A percentile compares a stretch with the other conserved stretches of the same genome.
These are phyloP conservation scores for Moesziomyces sp. DNA, from an alignment of 1,284 basidiomycete species.

Conservation along the genomic window DNA sequence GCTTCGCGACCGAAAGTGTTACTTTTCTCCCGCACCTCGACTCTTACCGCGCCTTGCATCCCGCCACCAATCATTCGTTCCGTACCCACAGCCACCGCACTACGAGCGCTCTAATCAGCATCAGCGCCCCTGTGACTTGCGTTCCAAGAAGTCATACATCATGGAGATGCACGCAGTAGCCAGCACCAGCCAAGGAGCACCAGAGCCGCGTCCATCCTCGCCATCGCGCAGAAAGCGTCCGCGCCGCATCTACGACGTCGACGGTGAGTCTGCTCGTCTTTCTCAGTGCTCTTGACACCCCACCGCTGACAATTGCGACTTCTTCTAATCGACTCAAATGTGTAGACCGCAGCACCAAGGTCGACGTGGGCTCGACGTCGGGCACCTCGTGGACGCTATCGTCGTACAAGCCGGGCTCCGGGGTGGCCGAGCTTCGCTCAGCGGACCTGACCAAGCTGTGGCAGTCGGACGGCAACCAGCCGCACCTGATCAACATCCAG, in stretches of 20 bases:
- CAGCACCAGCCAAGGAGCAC: constrained; percentile 15
- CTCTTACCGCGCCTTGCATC: no score
- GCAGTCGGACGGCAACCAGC: constrained; percentile 99
- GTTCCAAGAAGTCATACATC: no score
- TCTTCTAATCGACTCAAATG: not conserved
- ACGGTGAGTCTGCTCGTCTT: constrained; percentile 13
- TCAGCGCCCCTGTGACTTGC: no score
- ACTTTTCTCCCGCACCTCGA: no score
- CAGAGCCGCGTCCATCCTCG: constrained; percentile 4
- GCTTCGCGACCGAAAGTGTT: no score
- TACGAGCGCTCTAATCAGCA: no score
- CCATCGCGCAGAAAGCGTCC: constrained; percentile 14
- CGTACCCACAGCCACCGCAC: no score
- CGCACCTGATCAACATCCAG: constrained; percentile 92
- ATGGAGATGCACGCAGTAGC: constrained; percentile 22
- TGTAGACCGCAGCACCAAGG: constrained; percentile 57
- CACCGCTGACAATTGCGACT: not conserved
- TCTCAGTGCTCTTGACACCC: not conserved
- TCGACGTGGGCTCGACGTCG: constrained; percentile 57
- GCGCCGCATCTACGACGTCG: constrained; percentile 33
- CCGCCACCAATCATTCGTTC: no score
- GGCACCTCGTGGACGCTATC: constrained; percentile 94
- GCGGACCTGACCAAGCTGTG: constrained; percentile 92
- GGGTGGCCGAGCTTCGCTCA: constrained; percentile 89
- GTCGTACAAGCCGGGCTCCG: constrained; percentile 95